Conservation (phyloP, 768 basidiomycete species). For the Trametes elegans region DNA sequence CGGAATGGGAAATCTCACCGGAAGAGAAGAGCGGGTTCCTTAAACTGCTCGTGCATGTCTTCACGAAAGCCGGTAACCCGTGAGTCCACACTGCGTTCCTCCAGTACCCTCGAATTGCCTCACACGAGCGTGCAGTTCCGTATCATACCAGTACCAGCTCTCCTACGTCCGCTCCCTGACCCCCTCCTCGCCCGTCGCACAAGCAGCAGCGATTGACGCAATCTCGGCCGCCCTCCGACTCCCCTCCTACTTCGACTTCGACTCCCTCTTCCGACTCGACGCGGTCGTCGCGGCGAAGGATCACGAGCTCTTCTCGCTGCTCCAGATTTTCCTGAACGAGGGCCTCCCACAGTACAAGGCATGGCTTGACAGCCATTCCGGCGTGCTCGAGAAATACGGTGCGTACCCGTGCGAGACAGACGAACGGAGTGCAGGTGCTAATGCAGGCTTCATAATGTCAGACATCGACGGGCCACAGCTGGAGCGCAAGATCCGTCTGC, state of each 20-base stretch:
- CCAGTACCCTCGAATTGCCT: background rate
- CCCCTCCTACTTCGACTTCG: conserved; percentile 75
- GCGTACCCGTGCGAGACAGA: no score
- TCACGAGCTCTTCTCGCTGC: conserved; percentile 70
- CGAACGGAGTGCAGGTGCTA: background rate
- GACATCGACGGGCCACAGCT: conserved; percentile 58
- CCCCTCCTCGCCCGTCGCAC: conserved; percentile 47
- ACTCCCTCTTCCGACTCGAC: conserved; percentile 74
- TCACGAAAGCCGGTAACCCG: conserved; percentile 55
- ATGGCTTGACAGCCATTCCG: conserved; percentile 56
- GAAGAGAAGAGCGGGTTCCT: conserved; percentile 67
- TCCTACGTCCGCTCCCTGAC: conserved; percentile 62
- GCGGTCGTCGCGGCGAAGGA: conserved; percentile 62
- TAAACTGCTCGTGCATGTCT: conserved; percentile 59
- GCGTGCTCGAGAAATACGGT: conserved; percentile 58
- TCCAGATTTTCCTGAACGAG: conserved; percentile 69
- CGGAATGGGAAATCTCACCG: conserved; percentile 67
- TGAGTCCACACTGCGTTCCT: conserved; percentile 36
- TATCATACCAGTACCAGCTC: conserved; percentile 63
- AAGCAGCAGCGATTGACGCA: conserved; percentile 54
- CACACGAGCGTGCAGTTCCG: conserved; percentile 39
- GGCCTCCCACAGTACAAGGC: conserved; percentile 58
- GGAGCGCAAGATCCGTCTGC: conserved; percentile 76
- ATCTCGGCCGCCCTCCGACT: conserved; percentile 66
- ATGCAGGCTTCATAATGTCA: no score